A percentile compares a stretch with the other conserved stretches of the same genome.
These are phyloP conservation scores for Plantago elongata DNA, from an alignment of 257 asterid genomes.

Conservation along the genomic window DNA sequence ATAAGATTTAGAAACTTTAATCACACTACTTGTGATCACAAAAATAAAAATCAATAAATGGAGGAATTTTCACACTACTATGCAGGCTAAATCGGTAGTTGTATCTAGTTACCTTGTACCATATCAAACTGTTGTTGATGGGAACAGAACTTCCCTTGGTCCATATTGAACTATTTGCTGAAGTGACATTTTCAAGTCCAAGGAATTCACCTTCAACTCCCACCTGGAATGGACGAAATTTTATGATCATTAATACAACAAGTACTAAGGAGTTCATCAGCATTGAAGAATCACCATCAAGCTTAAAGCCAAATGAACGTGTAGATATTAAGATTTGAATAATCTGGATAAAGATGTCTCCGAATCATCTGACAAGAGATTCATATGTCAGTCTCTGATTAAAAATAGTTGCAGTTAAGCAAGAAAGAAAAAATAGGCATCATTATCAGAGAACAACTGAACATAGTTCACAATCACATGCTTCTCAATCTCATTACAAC, in stretches of 20 bases:
- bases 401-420: too few relatives aligned
- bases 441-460: too few relatives aligned
- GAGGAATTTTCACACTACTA: too few relatives aligned
- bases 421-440: too few relatives aligned
- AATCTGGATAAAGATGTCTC: neutral
- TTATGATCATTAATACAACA: too few relatives aligned
- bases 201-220: slow-evolving; percentile 78
- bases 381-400: neutral
- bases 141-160: slow-evolving; percentile 38
- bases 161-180: slow-evolving; percentile 70
- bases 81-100: slow-evolving; percentile 6
- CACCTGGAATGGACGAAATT: slow-evolving; percentile 34
- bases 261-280: neutral
- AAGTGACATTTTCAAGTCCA: slow-evolving; percentile 45
- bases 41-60: too few relatives aligned
- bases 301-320: neutral
- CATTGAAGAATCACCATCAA: neutral
- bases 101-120: slow-evolving; percentile 66
- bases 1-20: neutral
- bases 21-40: neutral
- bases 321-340: neutral
- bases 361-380: neutral
- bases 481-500: too few relatives aligned
- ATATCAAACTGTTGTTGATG: slow-evolving; percentile 48
- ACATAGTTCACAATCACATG: too few relatives aligned